Evolutionary conservation across 2,329 filamentous ascomycete species (phyloP).

Genomic region (Colletotrichum karsti): DNA sequence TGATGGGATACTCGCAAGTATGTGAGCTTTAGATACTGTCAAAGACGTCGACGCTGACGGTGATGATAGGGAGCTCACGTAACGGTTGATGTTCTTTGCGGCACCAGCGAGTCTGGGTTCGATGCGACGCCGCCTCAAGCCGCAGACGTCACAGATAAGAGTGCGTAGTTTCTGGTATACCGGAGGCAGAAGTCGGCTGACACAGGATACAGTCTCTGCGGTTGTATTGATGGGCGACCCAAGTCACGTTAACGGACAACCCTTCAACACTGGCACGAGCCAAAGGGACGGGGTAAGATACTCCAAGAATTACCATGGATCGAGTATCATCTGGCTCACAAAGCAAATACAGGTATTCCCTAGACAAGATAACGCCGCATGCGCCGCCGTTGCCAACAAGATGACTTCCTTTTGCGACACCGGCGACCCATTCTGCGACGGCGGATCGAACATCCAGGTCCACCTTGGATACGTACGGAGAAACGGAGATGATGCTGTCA

Average conservation of each 20-base stretch:
- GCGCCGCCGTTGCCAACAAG: slow-evolving; percentile 42
- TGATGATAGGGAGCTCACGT: slow-evolving; percentile 46
- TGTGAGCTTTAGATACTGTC: slow-evolving; percentile 10
- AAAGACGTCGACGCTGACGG: slow-evolving; percentile 9
- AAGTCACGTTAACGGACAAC: slow-evolving; percentile 43
- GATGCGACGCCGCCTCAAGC: slow-evolving; percentile 35
- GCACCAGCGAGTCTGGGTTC: slow-evolving; percentile 38
- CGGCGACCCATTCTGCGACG: slow-evolving; percentile 50
- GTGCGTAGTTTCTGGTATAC: slow-evolving; percentile 14
- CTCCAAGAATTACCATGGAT: background rate
- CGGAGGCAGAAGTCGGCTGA: background rate
- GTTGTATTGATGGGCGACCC: slow-evolving; percentile 51
- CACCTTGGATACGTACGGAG: slow-evolving; percentile 44
- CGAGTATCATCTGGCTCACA: background rate
- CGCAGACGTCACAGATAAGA: slow-evolving; percentile 39
- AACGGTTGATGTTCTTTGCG: slow-evolving; percentile 46
- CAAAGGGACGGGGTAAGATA: slow-evolving; percentile 44
- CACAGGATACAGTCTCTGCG: slow-evolving; percentile 42
- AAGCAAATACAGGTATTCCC: slow-evolving; percentile 40
- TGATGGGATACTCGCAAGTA: slow-evolving; percentile 51
- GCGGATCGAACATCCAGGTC: slow-evolving; percentile 36
- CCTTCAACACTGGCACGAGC: slow-evolving; percentile 46
- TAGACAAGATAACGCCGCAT: slow-evolving; percentile 41
- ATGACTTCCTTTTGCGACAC: slow-evolving; percentile 50
- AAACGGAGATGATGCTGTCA: slow-evolving; percentile 42